Conservation (phyloP, 1,139 yeast species). For the Saccharomycopsis hybrid region DNA sequence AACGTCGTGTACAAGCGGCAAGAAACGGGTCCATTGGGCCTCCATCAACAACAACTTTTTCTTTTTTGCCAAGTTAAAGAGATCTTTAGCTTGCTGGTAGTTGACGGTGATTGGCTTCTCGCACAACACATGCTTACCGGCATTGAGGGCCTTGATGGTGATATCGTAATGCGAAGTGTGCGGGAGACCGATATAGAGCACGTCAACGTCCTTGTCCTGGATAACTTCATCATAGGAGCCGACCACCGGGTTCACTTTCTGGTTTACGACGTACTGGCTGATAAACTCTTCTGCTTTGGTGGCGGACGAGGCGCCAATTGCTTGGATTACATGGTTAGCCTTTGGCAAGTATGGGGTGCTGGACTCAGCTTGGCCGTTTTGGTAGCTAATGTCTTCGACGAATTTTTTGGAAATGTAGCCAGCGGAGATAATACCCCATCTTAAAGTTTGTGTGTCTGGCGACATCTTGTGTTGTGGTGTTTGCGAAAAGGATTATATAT, state of each 20-base stretch:
- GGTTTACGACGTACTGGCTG: background rate
- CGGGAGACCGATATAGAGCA: constrained; percentile 55
- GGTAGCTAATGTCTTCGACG: constrained; percentile 14
- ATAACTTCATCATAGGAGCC: constrained; percentile 34
- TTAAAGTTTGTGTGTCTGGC: constrained; percentile 13
- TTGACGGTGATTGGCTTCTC: constrained; percentile 60
- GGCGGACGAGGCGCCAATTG: constrained; percentile 16
- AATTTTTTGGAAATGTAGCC: constrained; percentile 18
- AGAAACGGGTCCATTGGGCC: constrained; percentile 60
- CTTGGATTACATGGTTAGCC: constrained; percentile 2
- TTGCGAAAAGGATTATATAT: too few species aligned
- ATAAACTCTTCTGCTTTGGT: constrained; percentile 16
- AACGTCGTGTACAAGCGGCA: constrained; percentile 42
- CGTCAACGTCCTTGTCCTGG: constrained; percentile 40
- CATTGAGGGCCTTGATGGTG: constrained; percentile 41
- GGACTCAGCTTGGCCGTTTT: background rate
- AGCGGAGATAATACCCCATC: constrained; percentile 18
- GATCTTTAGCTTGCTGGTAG: constrained; percentile 38
- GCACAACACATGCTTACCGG: constrained; percentile 53
- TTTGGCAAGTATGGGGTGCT: too few species aligned
- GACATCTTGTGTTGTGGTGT: too few species aligned
- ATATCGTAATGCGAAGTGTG: constrained; percentile 49
- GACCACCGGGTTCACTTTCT: constrained; percentile 7
- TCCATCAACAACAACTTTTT: constrained; percentile 51
- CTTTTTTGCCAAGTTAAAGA: constrained; percentile 40